Conservation (phyloP, 331 rosid genomes). For the Pyracantha coccinea region DNA sequence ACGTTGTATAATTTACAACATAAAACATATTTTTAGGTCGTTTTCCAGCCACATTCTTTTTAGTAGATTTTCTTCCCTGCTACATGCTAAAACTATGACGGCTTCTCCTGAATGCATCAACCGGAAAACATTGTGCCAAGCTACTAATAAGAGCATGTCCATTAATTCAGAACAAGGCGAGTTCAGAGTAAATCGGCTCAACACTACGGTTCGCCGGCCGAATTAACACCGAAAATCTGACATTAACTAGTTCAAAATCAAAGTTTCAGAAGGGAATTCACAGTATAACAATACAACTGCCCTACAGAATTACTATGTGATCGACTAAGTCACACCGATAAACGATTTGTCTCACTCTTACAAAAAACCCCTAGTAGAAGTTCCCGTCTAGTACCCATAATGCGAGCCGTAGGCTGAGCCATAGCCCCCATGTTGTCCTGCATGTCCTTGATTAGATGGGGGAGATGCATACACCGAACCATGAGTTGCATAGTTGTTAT, state of each 20-base stretch:
- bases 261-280: background rate
- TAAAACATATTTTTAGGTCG: no score
- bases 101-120: background rate
- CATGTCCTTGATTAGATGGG: conserved; percentile 59
- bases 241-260: conserved; percentile 9
- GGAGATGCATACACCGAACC: conserved; percentile 79
- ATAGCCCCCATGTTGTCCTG: conserved; percentile 53
- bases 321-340: conserved; percentile 22
- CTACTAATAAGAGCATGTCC: background rate
- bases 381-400: conserved; percentile 58
- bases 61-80: background rate
- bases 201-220: background rate
- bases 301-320: conserved; percentile 9
- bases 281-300: conserved; percentile 6
- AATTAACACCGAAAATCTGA: conserved; percentile 4
- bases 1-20: no score
- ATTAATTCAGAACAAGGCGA: background rate
- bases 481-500: conserved; percentile 61
- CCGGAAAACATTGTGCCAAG: background rate
- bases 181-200: background rate
- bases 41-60: background rate
- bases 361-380: background rate
- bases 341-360: conserved; percentile 7
- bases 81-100: background rate
- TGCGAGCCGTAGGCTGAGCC: conserved; percentile 75